Evolutionary conservation across 2,329 filamentous ascomycete species (phyloP).

Genomic region (Didymella segeticola): DNA sequence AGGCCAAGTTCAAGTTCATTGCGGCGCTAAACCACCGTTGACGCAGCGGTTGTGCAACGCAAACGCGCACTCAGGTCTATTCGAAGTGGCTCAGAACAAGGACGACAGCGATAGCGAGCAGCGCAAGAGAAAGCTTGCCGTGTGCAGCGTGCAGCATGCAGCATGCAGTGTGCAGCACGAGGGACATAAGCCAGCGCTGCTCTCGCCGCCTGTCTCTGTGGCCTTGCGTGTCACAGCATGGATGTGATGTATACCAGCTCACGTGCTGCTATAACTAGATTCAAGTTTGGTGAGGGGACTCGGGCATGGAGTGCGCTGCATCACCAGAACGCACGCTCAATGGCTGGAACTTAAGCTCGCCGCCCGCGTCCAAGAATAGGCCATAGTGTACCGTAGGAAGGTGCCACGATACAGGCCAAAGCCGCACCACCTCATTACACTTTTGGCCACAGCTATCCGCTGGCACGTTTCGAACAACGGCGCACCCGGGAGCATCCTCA

Average conservation of each 20-base stretch:
- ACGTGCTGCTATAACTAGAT: too few relatives aligned
- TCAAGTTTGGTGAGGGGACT: constrained; percentile 2
- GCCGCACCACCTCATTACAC: constrained; percentile 11
- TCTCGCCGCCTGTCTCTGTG: neutral
- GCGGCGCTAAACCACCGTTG: neutral
- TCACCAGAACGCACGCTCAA: neutral
- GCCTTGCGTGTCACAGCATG: constrained; percentile 7
- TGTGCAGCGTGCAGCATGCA: too few relatives aligned
- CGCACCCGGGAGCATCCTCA: constrained; percentile 8
- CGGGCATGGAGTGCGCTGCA: too few relatives aligned
- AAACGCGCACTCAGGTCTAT: too few relatives aligned
- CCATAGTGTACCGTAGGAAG: too few relatives aligned
- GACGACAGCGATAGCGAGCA: neutral
- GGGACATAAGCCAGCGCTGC: neutral
- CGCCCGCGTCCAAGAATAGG: constrained; percentile 9
- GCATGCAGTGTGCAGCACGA: neutral
- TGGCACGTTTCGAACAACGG: constrained; percentile 13
- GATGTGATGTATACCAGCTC: too few relatives aligned
- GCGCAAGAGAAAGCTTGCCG: neutral
- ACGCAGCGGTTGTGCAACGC: neutral
- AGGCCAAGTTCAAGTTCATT: neutral
- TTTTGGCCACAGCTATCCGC: constrained; percentile 3
- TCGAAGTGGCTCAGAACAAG: neutral
- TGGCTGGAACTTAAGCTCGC: constrained; percentile 4
- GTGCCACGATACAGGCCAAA: constrained; percentile 4